Conservation (phyloP, 2,329 filamentous ascomycete species). For the Epichloe amarillans region DNA sequence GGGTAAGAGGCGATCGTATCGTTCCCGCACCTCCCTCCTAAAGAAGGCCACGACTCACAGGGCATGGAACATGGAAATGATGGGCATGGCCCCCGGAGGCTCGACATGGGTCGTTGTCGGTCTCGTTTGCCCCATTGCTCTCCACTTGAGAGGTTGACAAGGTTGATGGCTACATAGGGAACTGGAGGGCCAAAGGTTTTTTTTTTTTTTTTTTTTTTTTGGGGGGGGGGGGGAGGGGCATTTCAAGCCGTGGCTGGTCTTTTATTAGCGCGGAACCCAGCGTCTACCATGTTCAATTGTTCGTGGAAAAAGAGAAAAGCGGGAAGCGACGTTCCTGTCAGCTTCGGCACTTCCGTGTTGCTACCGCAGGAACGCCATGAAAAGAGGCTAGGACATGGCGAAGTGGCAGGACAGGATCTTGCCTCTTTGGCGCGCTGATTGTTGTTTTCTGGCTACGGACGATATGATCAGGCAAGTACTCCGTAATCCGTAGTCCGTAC, state of each 20-base stretch:
- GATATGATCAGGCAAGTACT: background rate
- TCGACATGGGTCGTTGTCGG: no score
- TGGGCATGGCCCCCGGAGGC: background rate
- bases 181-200: background rate
- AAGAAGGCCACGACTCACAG: background rate
- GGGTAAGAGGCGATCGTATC: conserved; percentile 14
- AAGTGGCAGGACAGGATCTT: no score
- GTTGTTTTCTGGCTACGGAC: background rate
- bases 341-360: background rate
- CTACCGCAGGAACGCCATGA: background rate
- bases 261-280: no score
- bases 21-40: conserved; percentile 19
- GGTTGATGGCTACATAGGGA: background rate
- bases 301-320: background rate
- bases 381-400: no score
- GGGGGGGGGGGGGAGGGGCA: background rate
- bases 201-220: no score
- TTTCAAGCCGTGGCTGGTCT: no score
- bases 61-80: background rate
- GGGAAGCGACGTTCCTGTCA: background rate
- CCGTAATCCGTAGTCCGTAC: no score
- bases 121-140: no score
- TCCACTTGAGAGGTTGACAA: background rate
- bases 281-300: background rate
- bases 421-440: no score